Evolutionary conservation across 116 monocot species (phyloP).

Genomic region (Iris pallida): DNA sequence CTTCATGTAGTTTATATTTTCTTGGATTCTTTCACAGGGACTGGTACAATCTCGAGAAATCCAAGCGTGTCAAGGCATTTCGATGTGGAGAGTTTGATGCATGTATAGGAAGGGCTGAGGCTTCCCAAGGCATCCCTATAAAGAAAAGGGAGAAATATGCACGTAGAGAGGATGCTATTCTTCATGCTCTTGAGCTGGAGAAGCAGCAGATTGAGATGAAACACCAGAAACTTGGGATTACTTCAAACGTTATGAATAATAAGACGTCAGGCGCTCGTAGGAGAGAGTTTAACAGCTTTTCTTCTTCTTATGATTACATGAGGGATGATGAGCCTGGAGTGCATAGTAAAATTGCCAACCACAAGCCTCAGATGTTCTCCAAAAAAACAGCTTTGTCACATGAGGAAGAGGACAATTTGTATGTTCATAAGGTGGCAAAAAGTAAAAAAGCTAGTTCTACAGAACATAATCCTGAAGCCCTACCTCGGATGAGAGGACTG

Average conservation of each 20-base stretch:
- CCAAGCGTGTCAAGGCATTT: constrained; percentile 85
- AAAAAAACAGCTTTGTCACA: constrained; percentile 26
- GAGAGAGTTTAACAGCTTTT: constrained; percentile 17
- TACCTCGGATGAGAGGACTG: constrained; percentile 11
- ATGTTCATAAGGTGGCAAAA: constrained; percentile 7
- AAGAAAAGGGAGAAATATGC: constrained; percentile 93
- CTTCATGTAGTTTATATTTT: neutral
- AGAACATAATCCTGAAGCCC: constrained; percentile 11
- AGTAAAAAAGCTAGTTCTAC: constrained; percentile 11
- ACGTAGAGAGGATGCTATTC: constrained; percentile 90
- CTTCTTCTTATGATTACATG: constrained; percentile 13
- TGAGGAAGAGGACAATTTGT: constrained; percentile 16
- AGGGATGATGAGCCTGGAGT: neutral
- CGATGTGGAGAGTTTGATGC: constrained; percentile 88
- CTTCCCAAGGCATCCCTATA: constrained; percentile 57
- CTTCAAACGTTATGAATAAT: constrained; percentile 14
- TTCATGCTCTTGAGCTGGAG: constrained; percentile 89
- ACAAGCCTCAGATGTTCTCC: constrained; percentile 15
- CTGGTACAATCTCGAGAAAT: constrained; percentile 93
- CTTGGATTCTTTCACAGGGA: constrained; percentile 36
- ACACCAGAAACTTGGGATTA: constrained; percentile 12
- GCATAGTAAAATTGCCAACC: constrained; percentile 18
- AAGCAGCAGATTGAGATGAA: constrained; percentile 32
- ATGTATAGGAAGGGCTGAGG: constrained; percentile 76
- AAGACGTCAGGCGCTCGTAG: constrained; percentile 13